Percentiles rank a stretch among this genome's conserved stretches.
These are phyloP conservation scores for Podila minutissima DNA, from an alignment of 192 early-diverging fungal species.

Conservation along the genomic window DNA sequence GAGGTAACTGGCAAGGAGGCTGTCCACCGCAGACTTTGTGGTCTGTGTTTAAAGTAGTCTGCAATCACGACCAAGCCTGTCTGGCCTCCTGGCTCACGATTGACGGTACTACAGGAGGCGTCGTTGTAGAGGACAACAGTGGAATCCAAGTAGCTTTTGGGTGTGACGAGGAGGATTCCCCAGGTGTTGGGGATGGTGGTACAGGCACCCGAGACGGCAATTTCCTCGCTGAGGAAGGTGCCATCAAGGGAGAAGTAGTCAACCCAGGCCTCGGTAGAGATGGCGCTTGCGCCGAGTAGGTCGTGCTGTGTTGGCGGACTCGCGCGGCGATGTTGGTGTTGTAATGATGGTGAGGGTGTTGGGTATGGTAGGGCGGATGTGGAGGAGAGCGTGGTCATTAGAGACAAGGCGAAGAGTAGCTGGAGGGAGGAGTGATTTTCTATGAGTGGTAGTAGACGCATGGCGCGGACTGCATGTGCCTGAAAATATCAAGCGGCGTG, in stretches of 20 bases:
- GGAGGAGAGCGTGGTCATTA: no score
- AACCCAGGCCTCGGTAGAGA: conserved; percentile 19
- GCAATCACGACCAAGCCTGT: conserved; percentile 6
- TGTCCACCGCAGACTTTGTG: conserved; percentile 11
- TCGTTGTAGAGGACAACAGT: conserved; percentile 6
- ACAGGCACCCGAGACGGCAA: conserved; percentile 1
- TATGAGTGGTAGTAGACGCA: no score
- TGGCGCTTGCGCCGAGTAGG: neutral
- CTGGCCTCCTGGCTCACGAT: neutral
- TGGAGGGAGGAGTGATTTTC: no score
- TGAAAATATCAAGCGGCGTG: no score
- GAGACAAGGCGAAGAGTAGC: no score
- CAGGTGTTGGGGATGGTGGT: neutral
- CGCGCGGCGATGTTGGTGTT: no score
- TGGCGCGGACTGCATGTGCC: no score
- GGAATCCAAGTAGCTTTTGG: neutral
- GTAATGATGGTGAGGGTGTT: no score
- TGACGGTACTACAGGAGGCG: neutral
- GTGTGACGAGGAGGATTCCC: conserved; percentile 18
- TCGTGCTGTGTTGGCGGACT: no score
- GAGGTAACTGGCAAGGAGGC: neutral
- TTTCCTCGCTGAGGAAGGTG: conserved; percentile 3
- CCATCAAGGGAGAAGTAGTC: conserved; percentile 7
- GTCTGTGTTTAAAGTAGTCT: neutral
- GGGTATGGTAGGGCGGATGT: no score